These are phyloP conservation scores for Dalechampia spathulata DNA, from an alignment of 441 rosid species.

Conservation along the genomic window DNA sequence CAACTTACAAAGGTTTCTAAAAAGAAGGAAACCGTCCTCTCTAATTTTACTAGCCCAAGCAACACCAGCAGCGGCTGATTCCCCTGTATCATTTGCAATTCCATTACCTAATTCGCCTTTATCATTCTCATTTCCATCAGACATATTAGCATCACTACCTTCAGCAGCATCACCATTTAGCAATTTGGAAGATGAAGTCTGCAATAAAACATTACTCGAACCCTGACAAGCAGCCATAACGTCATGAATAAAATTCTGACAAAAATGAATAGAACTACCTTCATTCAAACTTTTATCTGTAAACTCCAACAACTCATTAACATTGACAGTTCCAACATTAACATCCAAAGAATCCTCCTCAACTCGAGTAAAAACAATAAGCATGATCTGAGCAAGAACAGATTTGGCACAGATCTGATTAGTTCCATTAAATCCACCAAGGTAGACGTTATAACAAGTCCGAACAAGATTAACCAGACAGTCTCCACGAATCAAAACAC, in stretches of 20 bases:
- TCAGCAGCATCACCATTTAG: constrained; percentile 26
- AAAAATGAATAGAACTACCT: constrained; percentile 70
- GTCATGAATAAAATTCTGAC: constrained; percentile 72
- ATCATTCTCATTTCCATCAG: constrained; percentile 3
- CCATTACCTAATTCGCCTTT: constrained; percentile 7
- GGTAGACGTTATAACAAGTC: constrained; percentile 89
- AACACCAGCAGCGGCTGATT: constrained; percentile 7
- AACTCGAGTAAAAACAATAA: constrained; percentile 61
- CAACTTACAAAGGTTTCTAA: constrained; percentile 78
- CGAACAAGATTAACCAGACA: constrained; percentile 61
- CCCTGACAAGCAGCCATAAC: constrained; percentile 60
- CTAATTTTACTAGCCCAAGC: constrained; percentile 49
- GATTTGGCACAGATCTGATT: constrained; percentile 95
- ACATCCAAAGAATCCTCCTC: constrained; percentile 65
- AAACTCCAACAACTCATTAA: constrained; percentile 65
- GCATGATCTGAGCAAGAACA: constrained; percentile 79
- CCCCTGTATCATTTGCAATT: constrained; percentile 5
- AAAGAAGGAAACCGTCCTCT: constrained; percentile 79
- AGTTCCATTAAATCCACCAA: constrained; percentile 73
- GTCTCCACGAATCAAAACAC: constrained; percentile 72
- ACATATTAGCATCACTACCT: background rate
- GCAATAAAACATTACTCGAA: constrained; percentile 20
- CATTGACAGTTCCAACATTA: constrained; percentile 44
- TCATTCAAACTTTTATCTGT: constrained; percentile 82
- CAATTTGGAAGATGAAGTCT: background rate